phyloP scores from a whole-genome alignment of 257 asterid genomes.

The Solanum corneliomulleri region DNA sequence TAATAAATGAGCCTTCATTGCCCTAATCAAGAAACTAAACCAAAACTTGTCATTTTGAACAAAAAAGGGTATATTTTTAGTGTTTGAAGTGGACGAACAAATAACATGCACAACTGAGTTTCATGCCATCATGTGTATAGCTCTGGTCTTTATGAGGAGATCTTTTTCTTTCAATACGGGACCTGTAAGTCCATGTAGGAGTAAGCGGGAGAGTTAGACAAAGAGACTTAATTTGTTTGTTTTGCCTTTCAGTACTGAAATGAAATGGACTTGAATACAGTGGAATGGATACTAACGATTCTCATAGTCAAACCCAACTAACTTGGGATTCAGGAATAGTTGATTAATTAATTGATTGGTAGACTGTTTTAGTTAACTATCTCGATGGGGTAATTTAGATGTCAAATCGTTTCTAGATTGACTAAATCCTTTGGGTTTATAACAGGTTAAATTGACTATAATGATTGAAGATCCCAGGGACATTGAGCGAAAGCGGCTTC shows the following conservation, averaged over 20 bases:
- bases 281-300: not conserved
- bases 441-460: conserved; percentile 71
- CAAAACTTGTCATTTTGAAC: not conserved
- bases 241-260: not conserved
- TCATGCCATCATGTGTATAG: not conserved
- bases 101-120: not conserved
- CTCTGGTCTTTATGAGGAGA: not conserved
- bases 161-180: not conserved
- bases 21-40: not conserved
- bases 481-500: conserved; percentile 81
- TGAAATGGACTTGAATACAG: not conserved
- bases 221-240: not conserved
- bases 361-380: not conserved
- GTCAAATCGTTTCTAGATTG: not conserved
- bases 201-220: not conserved
- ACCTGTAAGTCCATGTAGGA: not conserved
- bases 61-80: not conserved
- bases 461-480: conserved; percentile 97
- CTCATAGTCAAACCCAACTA: not conserved
- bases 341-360: not conserved
- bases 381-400: not conserved
- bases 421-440: not conserved
- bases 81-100: not conserved
- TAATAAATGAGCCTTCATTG: not conserved
- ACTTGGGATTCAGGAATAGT: not conserved